Conservation (phyloP, 2,329 filamentous ascomycete genomes). For the Sordariomycetes sp. region DNA sequence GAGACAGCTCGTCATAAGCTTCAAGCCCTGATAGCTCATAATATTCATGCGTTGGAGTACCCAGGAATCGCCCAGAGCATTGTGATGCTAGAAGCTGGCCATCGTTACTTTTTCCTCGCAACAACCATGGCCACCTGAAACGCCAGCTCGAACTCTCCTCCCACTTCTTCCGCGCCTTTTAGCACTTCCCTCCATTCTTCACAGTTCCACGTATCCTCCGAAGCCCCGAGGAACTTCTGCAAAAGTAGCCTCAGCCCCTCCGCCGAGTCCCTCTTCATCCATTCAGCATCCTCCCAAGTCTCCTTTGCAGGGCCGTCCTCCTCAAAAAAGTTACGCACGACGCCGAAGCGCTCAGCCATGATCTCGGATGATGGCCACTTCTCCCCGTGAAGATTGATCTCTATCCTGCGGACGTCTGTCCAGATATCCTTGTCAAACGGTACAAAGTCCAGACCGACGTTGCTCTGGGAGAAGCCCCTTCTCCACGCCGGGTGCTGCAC, state of each 20-base stretch:
- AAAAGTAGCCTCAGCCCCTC: neutral
- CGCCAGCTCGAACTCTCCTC: neutral
- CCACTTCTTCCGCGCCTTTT: neutral
- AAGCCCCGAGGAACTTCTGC: conserved; percentile 1
- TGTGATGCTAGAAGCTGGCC: too few relatives aligned
- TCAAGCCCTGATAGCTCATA: neutral
- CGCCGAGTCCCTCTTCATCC: neutral
- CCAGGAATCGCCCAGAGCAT: too few relatives aligned
- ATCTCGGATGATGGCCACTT: neutral
- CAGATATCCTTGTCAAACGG: neutral
- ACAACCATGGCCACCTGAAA: conserved; percentile 1
- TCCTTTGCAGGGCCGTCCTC: conserved; percentile 1
- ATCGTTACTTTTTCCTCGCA: neutral
- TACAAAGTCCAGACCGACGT: conserved; percentile 1
- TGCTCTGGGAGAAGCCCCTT: neutral
- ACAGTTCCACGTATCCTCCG: neutral
- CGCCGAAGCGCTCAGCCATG: neutral
- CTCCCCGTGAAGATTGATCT: neutral
- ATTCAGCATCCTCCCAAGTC: neutral
- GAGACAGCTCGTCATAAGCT: neutral
- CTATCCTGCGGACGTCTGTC: neutral
- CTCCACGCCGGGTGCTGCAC: conserved; percentile 1
- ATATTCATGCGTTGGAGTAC: too few relatives aligned
- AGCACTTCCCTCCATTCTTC: neutral
- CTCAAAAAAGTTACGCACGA: neutral